Conservation (phyloP, 441 rosid species). For the Adansonia madagascariensis region DNA sequence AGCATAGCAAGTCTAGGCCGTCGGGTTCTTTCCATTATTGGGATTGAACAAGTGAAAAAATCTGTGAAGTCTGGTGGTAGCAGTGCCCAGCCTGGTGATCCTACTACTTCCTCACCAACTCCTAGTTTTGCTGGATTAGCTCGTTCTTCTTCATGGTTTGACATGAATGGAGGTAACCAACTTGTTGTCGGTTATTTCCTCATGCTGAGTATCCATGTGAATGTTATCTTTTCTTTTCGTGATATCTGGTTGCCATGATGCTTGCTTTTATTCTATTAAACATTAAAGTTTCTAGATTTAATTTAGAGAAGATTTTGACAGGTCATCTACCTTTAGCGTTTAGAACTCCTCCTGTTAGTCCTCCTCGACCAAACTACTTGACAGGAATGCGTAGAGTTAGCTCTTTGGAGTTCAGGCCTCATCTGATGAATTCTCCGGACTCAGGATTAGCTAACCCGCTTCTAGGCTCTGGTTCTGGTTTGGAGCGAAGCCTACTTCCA, state of each 20-base stretch:
- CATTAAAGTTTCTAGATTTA: slow-evolving; percentile 24
- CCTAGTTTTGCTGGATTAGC: slow-evolving; percentile 74
- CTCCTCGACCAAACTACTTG: slow-evolving; percentile 81
- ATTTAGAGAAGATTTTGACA: slow-evolving; percentile 44
- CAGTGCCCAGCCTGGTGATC: slow-evolving; percentile 59
- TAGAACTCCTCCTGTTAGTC: slow-evolving; percentile 99
- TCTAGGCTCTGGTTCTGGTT: slow-evolving; percentile 66
- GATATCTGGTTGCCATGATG: background rate
- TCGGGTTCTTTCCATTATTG: slow-evolving; percentile 80
- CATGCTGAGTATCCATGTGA: background rate
- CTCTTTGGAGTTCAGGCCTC: slow-evolving; percentile 95
- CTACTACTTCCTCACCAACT: slow-evolving; percentile 53
- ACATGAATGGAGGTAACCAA: slow-evolving; percentile 80
- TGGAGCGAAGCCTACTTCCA: slow-evolving; percentile 86
- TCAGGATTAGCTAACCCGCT: slow-evolving; percentile 96
- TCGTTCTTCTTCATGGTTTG: slow-evolving; percentile 96
- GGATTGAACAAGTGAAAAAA: slow-evolving; percentile 88
- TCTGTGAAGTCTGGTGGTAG: slow-evolving; percentile 52
- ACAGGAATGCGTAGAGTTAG: slow-evolving; percentile 90
- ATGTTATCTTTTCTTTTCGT: slow-evolving; percentile 14
- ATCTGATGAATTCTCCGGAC: slow-evolving; percentile 73
- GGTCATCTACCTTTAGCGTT: slow-evolving; percentile 85
- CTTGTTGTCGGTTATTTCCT: background rate
- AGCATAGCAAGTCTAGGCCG: slow-evolving; percentile 82
- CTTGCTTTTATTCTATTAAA: background rate